Percentiles rank a stretch among this genome's conserved stretches.
Conservation (phyloP, 768 basidiomycete genomes). For the Omphalotus guepiniiformis region DNA sequence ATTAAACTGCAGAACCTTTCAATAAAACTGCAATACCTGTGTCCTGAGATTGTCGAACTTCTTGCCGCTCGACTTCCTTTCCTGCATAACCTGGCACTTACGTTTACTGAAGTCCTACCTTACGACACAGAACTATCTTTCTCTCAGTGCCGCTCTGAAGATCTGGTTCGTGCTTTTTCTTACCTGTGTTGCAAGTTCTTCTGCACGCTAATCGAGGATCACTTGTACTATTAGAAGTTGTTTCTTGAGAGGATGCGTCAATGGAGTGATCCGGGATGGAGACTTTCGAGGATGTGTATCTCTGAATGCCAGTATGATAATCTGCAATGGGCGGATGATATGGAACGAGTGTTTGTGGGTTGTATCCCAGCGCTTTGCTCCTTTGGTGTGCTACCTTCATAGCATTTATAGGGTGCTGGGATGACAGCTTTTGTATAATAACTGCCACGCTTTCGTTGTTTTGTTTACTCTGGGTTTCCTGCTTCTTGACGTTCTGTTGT, state of each 20-base stretch:
- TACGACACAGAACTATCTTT: not conserved
- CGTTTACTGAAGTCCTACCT: conserved; percentile 2
- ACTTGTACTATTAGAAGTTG: not conserved
- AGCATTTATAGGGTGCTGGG: too few relatives aligned
- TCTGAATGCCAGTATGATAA: conserved; percentile 1
- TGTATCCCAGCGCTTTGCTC: conserved; percentile 1
- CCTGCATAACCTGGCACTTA: not conserved
- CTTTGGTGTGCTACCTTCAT: too few relatives aligned
- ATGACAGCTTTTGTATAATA: too few relatives aligned
- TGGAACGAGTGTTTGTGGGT: not conserved
- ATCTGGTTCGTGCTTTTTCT: not conserved
- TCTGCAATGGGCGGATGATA: not conserved
- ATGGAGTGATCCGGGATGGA: not conserved
- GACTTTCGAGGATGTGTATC: not conserved
- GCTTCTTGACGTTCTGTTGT: too few relatives aligned
- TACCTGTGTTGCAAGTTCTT: not conserved
- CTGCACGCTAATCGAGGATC: not conserved
- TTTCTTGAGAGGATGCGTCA: not conserved
- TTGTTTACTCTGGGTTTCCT: too few relatives aligned
- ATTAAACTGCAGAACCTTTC: not conserved
- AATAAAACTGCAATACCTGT: conserved; percentile 2
- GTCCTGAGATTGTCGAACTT: not conserved
- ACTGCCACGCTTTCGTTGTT: too few relatives aligned
- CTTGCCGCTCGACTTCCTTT: not conserved
- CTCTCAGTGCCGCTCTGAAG: not conserved